Conservation (phyloP, 129 eudicot species). For the Escallonia herrerae region DNA sequence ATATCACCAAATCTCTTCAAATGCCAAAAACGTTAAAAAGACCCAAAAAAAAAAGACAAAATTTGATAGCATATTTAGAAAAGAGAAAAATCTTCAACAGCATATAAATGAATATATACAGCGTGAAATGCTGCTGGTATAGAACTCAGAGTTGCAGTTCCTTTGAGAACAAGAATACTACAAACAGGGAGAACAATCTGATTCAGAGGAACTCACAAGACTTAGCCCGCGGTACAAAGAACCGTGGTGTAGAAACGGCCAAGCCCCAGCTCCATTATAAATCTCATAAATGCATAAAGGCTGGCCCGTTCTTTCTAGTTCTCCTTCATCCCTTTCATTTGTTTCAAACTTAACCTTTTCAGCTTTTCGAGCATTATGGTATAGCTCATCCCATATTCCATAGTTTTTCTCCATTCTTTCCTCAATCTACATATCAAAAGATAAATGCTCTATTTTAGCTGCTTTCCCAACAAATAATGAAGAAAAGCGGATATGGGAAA, state of each 20-base stretch:
- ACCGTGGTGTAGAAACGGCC: slow-evolving; percentile 99
- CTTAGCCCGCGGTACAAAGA: slow-evolving; percentile 94
- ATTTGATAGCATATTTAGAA: background rate
- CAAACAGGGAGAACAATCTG: background rate
- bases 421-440: slow-evolving; percentile 49
- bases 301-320: slow-evolving; percentile 92
- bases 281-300: slow-evolving; percentile 87
- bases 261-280: slow-evolving; percentile 85
- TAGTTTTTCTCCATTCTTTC: slow-evolving; percentile 85
- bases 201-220: slow-evolving; percentile 53
- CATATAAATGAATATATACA: background rate
- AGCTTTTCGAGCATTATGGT: slow-evolving; percentile 72
- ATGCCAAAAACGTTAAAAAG: too few species aligned
- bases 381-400: slow-evolving; percentile 89
- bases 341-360: slow-evolving; percentile 77
- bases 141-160: background rate
- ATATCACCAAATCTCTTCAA: slow-evolving; percentile 12
- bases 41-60: background rate
- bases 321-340: slow-evolving; percentile 97
- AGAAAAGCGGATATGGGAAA: background rate
- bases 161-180: background rate
- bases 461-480: background rate
- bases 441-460: slow-evolving; percentile 15
- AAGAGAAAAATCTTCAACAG: background rate
- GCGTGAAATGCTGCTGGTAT: background rate